Conservation (phyloP, 345 rosid genomes). For the Salix udensis region DNA sequence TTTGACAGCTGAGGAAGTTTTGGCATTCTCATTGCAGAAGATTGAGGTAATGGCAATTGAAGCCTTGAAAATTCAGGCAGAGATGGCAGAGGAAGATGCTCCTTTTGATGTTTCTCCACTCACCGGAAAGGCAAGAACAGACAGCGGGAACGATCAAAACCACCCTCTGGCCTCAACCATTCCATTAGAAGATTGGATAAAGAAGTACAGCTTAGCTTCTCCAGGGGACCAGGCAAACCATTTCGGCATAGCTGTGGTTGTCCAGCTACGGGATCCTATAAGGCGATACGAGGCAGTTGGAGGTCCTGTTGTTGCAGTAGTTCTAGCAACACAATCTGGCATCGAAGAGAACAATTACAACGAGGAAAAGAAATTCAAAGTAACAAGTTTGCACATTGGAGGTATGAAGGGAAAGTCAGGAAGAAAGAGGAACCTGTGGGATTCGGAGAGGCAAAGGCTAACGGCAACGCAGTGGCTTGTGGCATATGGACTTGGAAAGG, state of each 20-base stretch:
- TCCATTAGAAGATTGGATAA: constrained; percentile 69
- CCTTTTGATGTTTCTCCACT: constrained; percentile 71
- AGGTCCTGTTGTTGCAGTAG: constrained; percentile 55
- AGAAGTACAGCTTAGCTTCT: constrained; percentile 19
- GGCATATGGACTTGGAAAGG: constrained; percentile 63
- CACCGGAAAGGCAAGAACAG: constrained; percentile 22
- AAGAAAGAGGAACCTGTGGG: constrained; percentile 51
- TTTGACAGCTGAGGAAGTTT: constrained; percentile 58
- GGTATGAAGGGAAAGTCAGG: constrained; percentile 44
- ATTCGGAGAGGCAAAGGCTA: constrained; percentile 65
- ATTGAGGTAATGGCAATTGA: constrained; percentile 74
- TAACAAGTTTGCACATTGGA: constrained; percentile 63
- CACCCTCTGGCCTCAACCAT: constrained; percentile 53
- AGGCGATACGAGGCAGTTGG: constrained; percentile 90
- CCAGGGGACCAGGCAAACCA: constrained; percentile 28
- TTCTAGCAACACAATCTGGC: constrained; percentile 42
- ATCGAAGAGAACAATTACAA: constrained; percentile 32
- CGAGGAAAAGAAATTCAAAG: constrained; percentile 54
- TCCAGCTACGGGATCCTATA: constrained; percentile 80
- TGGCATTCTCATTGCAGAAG: constrained; percentile 74
- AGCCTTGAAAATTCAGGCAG: constrained; percentile 83
- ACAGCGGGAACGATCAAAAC: constrained; percentile 25
- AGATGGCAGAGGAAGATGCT: constrained; percentile 71
- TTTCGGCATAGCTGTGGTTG: constrained; percentile 42
- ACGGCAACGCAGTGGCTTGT: constrained; percentile 91